Evolutionary conservation across 805 yeast species (phyloP).

Genomic region (Metschnikowia picachoensis): DNA sequence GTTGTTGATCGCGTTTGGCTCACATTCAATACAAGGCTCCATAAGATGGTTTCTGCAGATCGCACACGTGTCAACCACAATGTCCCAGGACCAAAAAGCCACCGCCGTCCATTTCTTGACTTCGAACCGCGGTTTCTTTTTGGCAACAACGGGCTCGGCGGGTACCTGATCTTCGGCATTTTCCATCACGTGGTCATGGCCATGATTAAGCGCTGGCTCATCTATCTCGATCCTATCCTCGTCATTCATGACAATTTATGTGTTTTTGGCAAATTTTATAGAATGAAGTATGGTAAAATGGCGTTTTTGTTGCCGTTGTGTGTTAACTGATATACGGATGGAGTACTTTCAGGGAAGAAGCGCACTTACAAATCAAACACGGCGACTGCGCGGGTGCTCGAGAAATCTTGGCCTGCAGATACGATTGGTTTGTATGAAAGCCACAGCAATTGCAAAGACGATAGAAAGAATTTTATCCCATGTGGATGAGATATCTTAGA

Average conservation of each 20-base stretch:
- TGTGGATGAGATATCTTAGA: too few relatives aligned
- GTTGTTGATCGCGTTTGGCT: slow-evolving; percentile 65
- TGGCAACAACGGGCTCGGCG: slow-evolving; percentile 19
- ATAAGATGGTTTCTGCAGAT: slow-evolving; percentile 96
- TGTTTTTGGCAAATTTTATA: not conserved
- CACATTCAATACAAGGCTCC: slow-evolving; percentile 98
- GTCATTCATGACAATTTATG: slow-evolving; percentile 5
- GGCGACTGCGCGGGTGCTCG: too few relatives aligned
- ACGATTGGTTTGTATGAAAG: too few relatives aligned
- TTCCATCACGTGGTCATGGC: slow-evolving; percentile 9
- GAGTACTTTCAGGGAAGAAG: too few relatives aligned
- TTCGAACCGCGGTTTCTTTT: slow-evolving; percentile 71
- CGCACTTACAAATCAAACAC: too few relatives aligned
- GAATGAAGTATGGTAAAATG: too few relatives aligned
- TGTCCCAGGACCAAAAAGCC: slow-evolving; percentile 99
- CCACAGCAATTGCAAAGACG: too few relatives aligned
- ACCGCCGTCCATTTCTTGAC: slow-evolving; percentile 98
- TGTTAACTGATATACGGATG: too few relatives aligned
- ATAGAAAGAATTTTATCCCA: too few relatives aligned
- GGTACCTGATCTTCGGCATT: slow-evolving; percentile 6
- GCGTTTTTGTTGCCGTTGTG: too few relatives aligned
- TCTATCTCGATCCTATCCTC: slow-evolving; percentile 15
- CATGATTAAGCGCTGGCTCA: slow-evolving; percentile 1
- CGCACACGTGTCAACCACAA: slow-evolving; percentile 93
- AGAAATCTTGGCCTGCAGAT: too few relatives aligned